Evolutionary conservation across 305 asterid genomes (phyloP).

Genomic region (Solanum aculeatissimum): DNA sequence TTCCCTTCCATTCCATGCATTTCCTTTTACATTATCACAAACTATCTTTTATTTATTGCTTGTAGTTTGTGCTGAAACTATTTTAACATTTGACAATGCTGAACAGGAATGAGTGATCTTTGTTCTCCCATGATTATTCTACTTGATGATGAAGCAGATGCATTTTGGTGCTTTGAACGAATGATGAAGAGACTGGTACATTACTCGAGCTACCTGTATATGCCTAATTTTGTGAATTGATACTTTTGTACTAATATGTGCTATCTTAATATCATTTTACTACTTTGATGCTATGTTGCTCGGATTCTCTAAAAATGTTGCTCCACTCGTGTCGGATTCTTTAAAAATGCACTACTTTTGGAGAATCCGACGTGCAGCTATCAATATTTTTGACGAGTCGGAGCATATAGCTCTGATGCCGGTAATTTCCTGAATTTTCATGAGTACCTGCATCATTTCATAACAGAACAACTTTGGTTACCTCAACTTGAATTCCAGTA

Average conservation of each 20-base stretch:
- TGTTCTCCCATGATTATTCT: slow-evolving; percentile 96
- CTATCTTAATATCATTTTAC: background rate
- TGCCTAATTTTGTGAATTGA: background rate
- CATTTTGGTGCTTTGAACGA: slow-evolving; percentile 94
- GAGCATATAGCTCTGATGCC: background rate
- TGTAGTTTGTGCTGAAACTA: background rate
- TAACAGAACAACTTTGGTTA: background rate
- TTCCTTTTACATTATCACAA: background rate
- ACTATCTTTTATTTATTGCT: background rate
- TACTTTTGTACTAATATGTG: background rate
- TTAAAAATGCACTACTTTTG: too few species aligned
- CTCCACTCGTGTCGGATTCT: too few species aligned
- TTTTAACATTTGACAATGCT: slow-evolving; percentile 7
- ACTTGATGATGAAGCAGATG: slow-evolving; percentile 88
- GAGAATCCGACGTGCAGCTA: too few species aligned
- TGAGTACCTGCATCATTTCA: background rate
- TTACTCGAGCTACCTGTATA: background rate
- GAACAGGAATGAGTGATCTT: slow-evolving; percentile 94
- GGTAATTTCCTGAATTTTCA: background rate
- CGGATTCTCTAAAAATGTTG: too few species aligned
- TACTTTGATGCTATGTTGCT: too few species aligned
- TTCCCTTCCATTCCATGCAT: background rate
- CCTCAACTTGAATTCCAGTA: background rate
- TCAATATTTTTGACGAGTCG: too few species aligned
- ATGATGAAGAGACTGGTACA: slow-evolving; percentile 82